Evolutionary conservation across 2,329 filamentous ascomycete genomes (phyloP), one percentile per base, ranked within the genome.

Genomic region (Alternaria sp.): DNA sequence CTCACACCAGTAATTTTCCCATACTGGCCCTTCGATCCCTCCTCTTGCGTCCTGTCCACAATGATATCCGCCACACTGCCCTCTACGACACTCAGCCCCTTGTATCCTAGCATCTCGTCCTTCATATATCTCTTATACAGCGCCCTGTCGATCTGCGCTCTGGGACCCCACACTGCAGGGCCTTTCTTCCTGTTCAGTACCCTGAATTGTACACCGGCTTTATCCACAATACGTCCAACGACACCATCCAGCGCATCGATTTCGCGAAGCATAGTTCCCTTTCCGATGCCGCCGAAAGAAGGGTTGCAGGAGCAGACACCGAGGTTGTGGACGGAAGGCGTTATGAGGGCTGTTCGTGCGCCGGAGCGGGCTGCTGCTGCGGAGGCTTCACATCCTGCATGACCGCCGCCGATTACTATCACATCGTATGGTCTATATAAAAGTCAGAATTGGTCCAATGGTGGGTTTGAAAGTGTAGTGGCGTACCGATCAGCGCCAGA

Each of bases 221-320:
- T 94, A 81, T 99, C 95, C 60, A 97, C 93, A 22, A 97, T 90
- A 36, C 92, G 87, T 0, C 93, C 94, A 0, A 93, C 90, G 20
- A 99, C 83, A 0, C 95, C 95, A 74, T 98, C 95, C 61, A 99
- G 84, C 0, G 95, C 95, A 81, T 99, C 95, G 32, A 99, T 90
- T 79, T 99, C 95, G 42, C 94, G 89, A 51, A 99, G 83, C 83
- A 99, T 97, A 9, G 92, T 98, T 16, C 95, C 95, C 78, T 99
- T 99, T 44, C 95, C 95, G 69, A 99, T 98, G n/a, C 95, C 95
- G 39, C 95, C 95, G 75, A 99, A 96, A 65, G 93, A 96, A 2
- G 94, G 94, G 77, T 98, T 98, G 81, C 94, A 98, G 36, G 94
- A 97, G 81, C 94, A 98, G 30, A 95, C 92, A 56, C 94, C 94